Evolutionary conservation across 1,284 basidiomycete genomes (phyloP).

Genomic region (Rhodotorula mucilaginosa): DNA sequence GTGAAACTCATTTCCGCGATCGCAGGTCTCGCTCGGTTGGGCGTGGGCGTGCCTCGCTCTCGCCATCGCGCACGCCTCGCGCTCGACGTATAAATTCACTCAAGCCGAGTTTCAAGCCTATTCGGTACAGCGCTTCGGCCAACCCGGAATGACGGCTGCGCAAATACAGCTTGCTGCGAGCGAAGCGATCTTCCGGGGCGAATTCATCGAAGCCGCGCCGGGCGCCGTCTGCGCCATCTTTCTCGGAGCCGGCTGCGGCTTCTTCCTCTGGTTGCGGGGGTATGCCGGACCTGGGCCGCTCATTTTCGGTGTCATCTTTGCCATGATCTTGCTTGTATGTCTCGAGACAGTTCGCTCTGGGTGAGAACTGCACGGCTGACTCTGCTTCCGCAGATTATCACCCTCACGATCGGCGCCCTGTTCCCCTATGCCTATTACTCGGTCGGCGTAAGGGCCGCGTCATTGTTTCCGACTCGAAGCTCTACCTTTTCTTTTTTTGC

Average conservation of each 20-base stretch:
- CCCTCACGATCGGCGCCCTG: slow-evolving; percentile 29
- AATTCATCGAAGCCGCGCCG: slow-evolving; percentile 24
- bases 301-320: slow-evolving; percentile 14
- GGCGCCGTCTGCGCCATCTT: slow-evolving; percentile 35
- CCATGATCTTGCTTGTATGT: slow-evolving; percentile 13
- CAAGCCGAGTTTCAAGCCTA: slow-evolving; percentile 14
- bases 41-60: slow-evolving; percentile 28
- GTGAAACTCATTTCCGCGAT: background rate
- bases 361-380: no score
- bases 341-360: no score
- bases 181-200: slow-evolving; percentile 27
- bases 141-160: slow-evolving; percentile 7
- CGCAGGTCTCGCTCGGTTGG: slow-evolving; percentile 16
- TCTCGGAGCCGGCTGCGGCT: slow-evolving; percentile 27
- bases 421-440: slow-evolving; percentile 38
- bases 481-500: no score
- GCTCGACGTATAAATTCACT: slow-evolving; percentile 11
- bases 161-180: background rate
- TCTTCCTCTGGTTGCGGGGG: slow-evolving; percentile 34
- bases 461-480: background rate
- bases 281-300: slow-evolving; percentile 29
- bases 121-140: slow-evolving; percentile 7
- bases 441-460: slow-evolving; percentile 17
- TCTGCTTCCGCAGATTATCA: slow-evolving; percentile 13
- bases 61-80: slow-evolving; percentile 31